Percentiles rank a stretch among this genome's conserved stretches.
Conservation (phyloP, 1,139 yeast genomes). For the Diutina neorugosa region DNA sequence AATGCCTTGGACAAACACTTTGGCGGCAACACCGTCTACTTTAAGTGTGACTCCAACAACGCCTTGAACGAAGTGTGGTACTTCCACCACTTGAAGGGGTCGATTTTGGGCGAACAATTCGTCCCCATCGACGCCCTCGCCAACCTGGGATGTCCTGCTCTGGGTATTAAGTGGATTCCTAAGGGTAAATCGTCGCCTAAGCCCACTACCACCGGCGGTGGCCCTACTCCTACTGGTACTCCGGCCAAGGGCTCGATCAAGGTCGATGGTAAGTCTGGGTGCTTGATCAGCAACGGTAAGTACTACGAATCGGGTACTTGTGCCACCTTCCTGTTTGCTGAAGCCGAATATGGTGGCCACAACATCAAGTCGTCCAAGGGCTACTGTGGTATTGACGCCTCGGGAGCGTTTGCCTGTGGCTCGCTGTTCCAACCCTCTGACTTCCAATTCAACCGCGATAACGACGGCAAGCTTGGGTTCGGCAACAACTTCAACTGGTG, state of each 20-base stretch:
- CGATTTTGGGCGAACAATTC: constrained; percentile 56
- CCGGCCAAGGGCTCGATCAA: constrained; percentile 28
- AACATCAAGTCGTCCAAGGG: constrained; percentile 60
- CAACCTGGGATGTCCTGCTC: constrained; percentile 50
- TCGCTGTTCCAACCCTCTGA: constrained; percentile 26
- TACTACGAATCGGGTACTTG: constrained; percentile 83
- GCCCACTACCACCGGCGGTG: constrained; percentile 19
- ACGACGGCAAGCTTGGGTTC: constrained; percentile 37
- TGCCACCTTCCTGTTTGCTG: constrained; percentile 48
- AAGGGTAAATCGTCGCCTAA: constrained; percentile 27
- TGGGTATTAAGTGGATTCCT: constrained; percentile 67
- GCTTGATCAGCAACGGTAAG: constrained; percentile 74
- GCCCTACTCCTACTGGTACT: constrained; percentile 13
- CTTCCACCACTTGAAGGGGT: constrained; percentile 68
- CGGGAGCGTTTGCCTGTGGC: constrained; percentile 23
- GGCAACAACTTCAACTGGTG: constrained; percentile 63
- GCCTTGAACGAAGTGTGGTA: constrained; percentile 88
- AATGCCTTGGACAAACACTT: constrained; percentile 50
- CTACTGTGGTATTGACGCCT: constrained; percentile 44
- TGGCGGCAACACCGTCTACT: constrained; percentile 47
- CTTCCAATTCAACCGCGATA: constrained; percentile 33
- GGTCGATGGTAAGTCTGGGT: constrained; percentile 49
- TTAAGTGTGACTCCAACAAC: constrained; percentile 56
- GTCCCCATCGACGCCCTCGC: constrained; percentile 49
- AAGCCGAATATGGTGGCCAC: constrained; percentile 63